These are phyloP conservation scores for Elsinoe arachidis DNA, from an alignment of 2,329 filamentous ascomycete genomes.

Conservation along the genomic window DNA sequence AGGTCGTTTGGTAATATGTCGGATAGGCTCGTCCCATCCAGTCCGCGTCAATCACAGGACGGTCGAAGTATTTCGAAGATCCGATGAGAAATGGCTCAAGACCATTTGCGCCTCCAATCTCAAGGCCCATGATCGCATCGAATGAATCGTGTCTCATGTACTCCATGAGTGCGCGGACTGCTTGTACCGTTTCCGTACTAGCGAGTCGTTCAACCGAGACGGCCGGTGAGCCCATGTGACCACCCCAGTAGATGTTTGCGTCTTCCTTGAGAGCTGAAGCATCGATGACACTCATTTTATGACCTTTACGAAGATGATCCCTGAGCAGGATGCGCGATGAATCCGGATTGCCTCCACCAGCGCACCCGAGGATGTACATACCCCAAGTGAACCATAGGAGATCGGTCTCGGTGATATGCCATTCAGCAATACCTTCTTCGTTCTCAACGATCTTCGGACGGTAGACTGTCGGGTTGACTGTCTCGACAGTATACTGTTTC, in stretches of 20 bases:
- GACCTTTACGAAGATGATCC: conserved; percentile 43
- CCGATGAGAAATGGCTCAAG: conserved; percentile 51
- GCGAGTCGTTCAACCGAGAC: conserved; percentile 53
- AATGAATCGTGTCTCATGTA: conserved; percentile 37
- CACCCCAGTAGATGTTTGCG: conserved; percentile 47
- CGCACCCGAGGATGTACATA: conserved; percentile 54
- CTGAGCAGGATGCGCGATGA: conserved; percentile 44
- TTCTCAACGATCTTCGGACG: conserved; percentile 37
- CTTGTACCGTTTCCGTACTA: conserved; percentile 43
- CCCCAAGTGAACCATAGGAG: conserved; percentile 49
- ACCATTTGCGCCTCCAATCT: conserved; percentile 61
- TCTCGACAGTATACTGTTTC: conserved; percentile 29
- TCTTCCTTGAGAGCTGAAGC: conserved; percentile 43
- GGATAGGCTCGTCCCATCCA: conserved; percentile 42
- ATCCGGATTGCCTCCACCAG: conserved; percentile 51
- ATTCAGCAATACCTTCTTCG: conserved; percentile 38
- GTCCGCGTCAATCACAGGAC: conserved; percentile 37
- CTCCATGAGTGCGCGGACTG: conserved; percentile 39
- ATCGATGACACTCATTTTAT: conserved; percentile 44
- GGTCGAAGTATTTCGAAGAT: conserved; percentile 42
- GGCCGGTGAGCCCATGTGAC: conserved; percentile 51
- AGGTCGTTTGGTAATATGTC: conserved; percentile 38
- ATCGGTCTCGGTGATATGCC: conserved; percentile 52
- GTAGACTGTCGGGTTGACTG: conserved; percentile 31
- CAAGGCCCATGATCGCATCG: conserved; percentile 53